Percentiles rank a stretch among this genome's conserved stretches.
Evolutionary conservation across 345 rosid species (phyloP).

Genomic region (Odontarrhena argentea): DNA sequence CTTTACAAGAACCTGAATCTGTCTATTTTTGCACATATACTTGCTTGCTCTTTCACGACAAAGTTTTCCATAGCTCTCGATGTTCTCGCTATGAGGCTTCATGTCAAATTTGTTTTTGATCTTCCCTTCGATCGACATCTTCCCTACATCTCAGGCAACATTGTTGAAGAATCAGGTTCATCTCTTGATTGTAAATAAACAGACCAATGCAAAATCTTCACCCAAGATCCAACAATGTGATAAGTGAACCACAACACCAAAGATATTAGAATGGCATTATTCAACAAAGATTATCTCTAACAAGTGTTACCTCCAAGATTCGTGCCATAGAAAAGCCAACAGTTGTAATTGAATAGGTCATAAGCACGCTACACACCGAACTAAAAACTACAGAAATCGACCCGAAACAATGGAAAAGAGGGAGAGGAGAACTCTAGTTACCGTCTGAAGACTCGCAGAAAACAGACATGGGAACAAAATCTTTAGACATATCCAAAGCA

Average conservation of each 20-base stretch:
- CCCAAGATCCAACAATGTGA: background rate
- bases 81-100: constrained; percentile 75
- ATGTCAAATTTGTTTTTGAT: constrained; percentile 79
- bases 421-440: constrained; percentile 25
- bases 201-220: constrained; percentile 1
- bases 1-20: constrained; percentile 61
- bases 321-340: background rate
- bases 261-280: constrained; percentile 1
- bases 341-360: background rate
- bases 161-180: constrained; percentile 10
- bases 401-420: background rate
- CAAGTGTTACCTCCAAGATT: background rate
- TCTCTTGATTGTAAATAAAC: background rate
- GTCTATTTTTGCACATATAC: constrained; percentile 69
- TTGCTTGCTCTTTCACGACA: constrained; percentile 81
- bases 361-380: background rate
- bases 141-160: constrained; percentile 49
- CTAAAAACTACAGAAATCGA: background rate
- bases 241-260: background rate
- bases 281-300: background rate
- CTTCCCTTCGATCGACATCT: constrained; percentile 69
- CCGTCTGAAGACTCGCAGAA: constrained; percentile 71
- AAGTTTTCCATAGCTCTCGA: constrained; percentile 74
- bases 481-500: constrained; percentile 77
- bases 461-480: constrained; percentile 68